A percentile compares a stretch with the other conserved stretches of the same genome.
These are phyloP conservation scores for Rhodofomes roseus DNA, from an alignment of 1,284 basidiomycete genomes.

Conservation along the genomic window DNA sequence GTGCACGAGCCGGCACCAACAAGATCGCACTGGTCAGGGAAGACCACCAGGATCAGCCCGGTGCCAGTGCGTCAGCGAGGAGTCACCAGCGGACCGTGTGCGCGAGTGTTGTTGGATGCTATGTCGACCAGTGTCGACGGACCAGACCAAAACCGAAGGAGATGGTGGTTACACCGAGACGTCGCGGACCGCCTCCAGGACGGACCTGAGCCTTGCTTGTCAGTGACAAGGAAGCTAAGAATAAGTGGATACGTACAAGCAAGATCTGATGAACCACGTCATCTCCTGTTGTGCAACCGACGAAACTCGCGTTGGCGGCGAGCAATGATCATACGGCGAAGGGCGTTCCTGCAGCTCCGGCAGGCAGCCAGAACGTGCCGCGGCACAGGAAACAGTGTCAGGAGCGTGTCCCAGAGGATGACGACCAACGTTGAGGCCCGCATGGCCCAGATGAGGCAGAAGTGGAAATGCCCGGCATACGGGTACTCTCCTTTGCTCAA, in stretches of 20 bases:
- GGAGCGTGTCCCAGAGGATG: not conserved
- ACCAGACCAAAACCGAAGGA: not conserved
- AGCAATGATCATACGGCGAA: not conserved
- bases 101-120: not conserved
- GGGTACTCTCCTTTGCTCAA: not conserved
- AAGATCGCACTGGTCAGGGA: not conserved
- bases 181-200: not conserved
- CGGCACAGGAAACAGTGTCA: not conserved
- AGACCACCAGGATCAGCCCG: not conserved
- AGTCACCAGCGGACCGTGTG: not conserved
- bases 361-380: not conserved
- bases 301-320: not conserved
- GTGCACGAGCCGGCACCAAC: not conserved
- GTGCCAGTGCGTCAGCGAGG: not conserved
- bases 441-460: not conserved
- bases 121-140: not conserved
- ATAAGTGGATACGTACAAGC: not conserved
- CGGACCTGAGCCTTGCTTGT: not conserved
- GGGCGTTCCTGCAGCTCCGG: not conserved
- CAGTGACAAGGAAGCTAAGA: not conserved
- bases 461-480: no score
- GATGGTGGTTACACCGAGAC: not conserved
- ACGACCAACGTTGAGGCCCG: not conserved
- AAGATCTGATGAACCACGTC: not conserved
- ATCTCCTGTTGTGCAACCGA: not conserved